Evolutionary conservation across 2,329 filamentous ascomycete genomes (phyloP).

Genomic region (Aspergillus bombycis): DNA sequence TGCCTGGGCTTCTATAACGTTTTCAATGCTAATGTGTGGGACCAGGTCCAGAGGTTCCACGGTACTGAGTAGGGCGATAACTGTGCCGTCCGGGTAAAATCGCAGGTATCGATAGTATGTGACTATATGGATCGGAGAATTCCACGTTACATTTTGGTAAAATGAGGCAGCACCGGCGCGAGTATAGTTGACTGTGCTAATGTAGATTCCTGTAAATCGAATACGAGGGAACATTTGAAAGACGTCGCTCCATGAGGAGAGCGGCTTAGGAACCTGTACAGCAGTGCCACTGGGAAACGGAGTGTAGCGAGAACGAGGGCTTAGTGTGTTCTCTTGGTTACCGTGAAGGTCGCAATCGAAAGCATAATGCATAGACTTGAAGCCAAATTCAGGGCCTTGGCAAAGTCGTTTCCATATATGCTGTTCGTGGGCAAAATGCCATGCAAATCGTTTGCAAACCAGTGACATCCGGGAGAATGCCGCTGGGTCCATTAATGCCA

Average conservation of each 20-base stretch:
- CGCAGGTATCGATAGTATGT: slow-evolving; percentile 98
- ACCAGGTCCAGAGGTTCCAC: slow-evolving; percentile 85
- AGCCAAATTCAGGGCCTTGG: slow-evolving; percentile 72
- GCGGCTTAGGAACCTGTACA: slow-evolving; percentile 37
- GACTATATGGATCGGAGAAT: slow-evolving; percentile 85
- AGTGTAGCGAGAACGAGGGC: slow-evolving; percentile 37
- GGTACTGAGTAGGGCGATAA: slow-evolving; percentile 78
- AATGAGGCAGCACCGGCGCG: slow-evolving; percentile 75
- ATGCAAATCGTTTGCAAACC: slow-evolving; percentile 87
- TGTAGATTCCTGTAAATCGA: slow-evolving; percentile 95
- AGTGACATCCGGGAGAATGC: slow-evolving; percentile 74
- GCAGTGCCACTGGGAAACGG: slow-evolving; percentile 35
- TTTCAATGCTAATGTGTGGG: slow-evolving; percentile 74
- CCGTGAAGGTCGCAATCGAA: slow-evolving; percentile 67
- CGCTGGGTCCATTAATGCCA: slow-evolving; percentile 75
- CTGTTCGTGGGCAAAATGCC: slow-evolving; percentile 80
- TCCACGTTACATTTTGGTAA: slow-evolving; percentile 72
- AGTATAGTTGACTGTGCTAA: slow-evolving; percentile 93
- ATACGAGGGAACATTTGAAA: slow-evolving; percentile 83
- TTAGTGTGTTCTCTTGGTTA: slow-evolving; percentile 37
- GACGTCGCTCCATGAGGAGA: slow-evolving; percentile 65
- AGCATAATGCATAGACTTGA: slow-evolving; percentile 79
- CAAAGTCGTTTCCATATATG: slow-evolving; percentile 82
- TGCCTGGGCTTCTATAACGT: slow-evolving; percentile 52
- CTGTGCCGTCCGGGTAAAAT: slow-evolving; percentile 87